phyloP scores from a whole-genome alignment of 192 early-diverging fungal species.

The Entophlyctis luteolus region DNA sequence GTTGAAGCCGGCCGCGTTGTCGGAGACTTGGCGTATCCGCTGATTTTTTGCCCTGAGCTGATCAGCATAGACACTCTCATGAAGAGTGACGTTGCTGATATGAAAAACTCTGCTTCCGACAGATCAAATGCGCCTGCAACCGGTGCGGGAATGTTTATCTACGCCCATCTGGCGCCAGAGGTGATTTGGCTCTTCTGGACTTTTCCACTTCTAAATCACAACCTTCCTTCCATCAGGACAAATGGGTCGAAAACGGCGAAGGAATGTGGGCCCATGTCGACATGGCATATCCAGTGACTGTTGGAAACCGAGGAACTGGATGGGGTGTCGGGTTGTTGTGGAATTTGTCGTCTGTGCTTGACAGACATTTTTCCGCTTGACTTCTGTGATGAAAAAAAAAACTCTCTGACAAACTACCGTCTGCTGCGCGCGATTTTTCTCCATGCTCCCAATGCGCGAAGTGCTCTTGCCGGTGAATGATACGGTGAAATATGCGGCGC shows the following conservation, averaged over 20 bases:
- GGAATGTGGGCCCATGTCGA: conserved; percentile 47
- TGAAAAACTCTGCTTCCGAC: conserved; percentile 42
- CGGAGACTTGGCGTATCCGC: conserved; percentile 44
- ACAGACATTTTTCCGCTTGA: not conserved
- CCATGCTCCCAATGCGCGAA: too few relatives aligned
- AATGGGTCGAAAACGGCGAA: conserved; percentile 22
- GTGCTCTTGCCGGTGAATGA: too few relatives aligned
- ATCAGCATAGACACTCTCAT: conserved; percentile 14
- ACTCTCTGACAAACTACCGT: too few relatives aligned
- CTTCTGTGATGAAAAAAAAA: too few relatives aligned
- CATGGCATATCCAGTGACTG: conserved; percentile 28
- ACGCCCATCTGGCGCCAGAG: conserved; percentile 36
- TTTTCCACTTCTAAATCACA: too few relatives aligned
- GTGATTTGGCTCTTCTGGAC: too few relatives aligned
- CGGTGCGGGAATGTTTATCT: conserved; percentile 51
- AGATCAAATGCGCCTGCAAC: conserved; percentile 44
- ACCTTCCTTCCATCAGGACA: too few relatives aligned
- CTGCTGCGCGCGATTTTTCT: too few relatives aligned
- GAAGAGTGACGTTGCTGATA: conserved; percentile 42
- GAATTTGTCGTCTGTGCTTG: not conserved
- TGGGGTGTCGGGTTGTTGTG: conserved; percentile 23
- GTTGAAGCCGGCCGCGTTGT: conserved; percentile 34
- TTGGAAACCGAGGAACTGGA: conserved; percentile 14
- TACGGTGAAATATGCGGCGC: too few relatives aligned
- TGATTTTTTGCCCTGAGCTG: conserved; percentile 34